phyloP scores from a whole-genome alignment of 139 green algal genomes.

The Coelastrella sp. region DNA sequence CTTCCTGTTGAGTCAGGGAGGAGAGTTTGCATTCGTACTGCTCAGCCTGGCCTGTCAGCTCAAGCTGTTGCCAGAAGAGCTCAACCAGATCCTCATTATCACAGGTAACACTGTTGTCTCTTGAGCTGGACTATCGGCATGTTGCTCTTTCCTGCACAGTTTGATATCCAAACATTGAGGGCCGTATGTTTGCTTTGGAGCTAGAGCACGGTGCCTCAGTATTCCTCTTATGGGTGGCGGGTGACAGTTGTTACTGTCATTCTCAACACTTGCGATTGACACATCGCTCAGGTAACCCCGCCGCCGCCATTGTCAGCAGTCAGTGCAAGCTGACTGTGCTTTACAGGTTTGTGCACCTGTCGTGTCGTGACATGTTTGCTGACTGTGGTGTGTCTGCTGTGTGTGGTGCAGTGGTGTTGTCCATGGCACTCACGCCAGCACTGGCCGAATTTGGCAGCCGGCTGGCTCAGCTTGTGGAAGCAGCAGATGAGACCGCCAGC shows the following conservation, averaged over 20 bases:
- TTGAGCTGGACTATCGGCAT: no score
- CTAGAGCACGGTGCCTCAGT: no score
- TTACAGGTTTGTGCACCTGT: conserved; percentile 20
- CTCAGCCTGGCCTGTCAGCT: conserved; percentile 85
- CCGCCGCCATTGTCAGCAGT: no score
- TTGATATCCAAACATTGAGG: no score
- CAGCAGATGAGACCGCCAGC: background rate
- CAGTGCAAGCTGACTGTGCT: background rate
- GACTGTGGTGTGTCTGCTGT: background rate
- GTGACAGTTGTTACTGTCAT: no score
- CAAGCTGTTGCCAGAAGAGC: conserved; percentile 74
- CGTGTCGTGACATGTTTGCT: conserved; percentile 9
- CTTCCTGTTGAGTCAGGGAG: conserved; percentile 94
- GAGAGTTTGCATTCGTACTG: conserved; percentile 99
- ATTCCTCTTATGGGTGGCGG: no score
- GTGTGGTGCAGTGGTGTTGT: conserved; percentile 82
- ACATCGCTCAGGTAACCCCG: no score
- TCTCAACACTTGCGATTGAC: no score
- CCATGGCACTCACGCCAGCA: conserved; percentile 94
- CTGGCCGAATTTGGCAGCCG: conserved; percentile 79
- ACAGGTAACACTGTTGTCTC: conserved; percentile 26
- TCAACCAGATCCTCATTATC: conserved; percentile 97
- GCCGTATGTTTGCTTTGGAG: no score
- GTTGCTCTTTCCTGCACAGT: no score
- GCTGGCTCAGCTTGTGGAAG: conserved; percentile 58